Evolutionary conservation across 805 yeast species (phyloP).

Genomic region (Metschnikowia reukaufii): DNA sequence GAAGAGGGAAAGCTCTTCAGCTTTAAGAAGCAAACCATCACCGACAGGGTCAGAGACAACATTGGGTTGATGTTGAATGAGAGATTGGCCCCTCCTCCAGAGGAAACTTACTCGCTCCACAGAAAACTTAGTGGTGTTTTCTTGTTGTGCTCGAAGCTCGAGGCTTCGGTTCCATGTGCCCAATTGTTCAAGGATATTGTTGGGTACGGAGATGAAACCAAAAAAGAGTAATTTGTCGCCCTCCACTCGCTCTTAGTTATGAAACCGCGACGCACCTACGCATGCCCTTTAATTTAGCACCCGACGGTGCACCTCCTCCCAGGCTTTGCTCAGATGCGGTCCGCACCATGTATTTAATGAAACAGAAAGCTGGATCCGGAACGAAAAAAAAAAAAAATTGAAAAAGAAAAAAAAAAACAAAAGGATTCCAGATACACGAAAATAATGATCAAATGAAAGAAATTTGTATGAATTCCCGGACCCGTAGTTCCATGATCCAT

Average conservation of each 20-base stretch:
- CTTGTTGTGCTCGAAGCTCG: conserved; percentile 79
- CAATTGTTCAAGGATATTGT: conserved; percentile 74
- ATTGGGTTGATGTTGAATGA: conserved; percentile 88
- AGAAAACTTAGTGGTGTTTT: conserved; percentile 94
- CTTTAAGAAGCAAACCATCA: conserved; percentile 83
- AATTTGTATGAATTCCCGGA: neutral
- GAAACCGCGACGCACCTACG: neutral
- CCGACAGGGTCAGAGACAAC: conserved; percentile 87
- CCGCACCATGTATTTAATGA: neutral
- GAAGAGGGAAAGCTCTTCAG: conserved; percentile 58
- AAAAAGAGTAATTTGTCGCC: neutral
- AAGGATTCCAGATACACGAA: neutral
- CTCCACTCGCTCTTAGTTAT: neutral
- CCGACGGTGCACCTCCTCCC: neutral
- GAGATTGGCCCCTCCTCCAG: conserved; percentile 95
- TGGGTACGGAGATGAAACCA: conserved; percentile 41
- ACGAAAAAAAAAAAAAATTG: too few relatives aligned
- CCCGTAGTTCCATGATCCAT: too few relatives aligned
- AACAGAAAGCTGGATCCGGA: neutral
- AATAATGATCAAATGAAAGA: conserved; percentile 4
- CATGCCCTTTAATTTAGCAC: neutral
- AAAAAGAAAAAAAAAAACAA: neutral
- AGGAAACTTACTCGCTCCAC: conserved; percentile 95
- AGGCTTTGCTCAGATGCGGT: neutral
- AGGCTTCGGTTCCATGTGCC: conserved; percentile 80